These are phyloP conservation scores for Boletus huronensis DNA, from an alignment of 768 basidiomycete genomes.

Conservation along the genomic window DNA sequence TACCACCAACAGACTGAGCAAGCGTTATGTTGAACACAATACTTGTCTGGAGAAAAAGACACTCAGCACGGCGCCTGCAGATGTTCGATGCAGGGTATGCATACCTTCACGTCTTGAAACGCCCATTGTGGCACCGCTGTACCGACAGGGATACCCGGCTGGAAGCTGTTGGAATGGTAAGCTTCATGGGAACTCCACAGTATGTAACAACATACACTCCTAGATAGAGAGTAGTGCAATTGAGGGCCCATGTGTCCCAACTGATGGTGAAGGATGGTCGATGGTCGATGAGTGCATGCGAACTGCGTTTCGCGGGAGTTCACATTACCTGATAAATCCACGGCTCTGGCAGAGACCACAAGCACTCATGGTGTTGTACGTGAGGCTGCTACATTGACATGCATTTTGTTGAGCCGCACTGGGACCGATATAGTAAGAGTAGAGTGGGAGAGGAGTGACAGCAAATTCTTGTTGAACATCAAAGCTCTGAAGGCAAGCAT, in stretches of 20 bases:
- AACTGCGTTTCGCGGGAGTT: neutral
- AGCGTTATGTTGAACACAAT: neutral
- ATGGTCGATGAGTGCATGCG: neutral
- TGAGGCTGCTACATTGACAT: constrained; percentile 53
- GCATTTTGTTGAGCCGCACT: constrained; percentile 22
- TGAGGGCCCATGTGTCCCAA: neutral
- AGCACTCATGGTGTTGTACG: neutral
- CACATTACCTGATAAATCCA: neutral
- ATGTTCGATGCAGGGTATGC: constrained; percentile 11
- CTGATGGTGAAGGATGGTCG: too few species aligned
- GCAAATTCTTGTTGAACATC: constrained; percentile 31
- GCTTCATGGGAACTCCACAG: neutral
- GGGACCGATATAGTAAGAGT: constrained; percentile 33
- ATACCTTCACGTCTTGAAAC: constrained; percentile 49
- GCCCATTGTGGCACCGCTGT: constrained; percentile 60
- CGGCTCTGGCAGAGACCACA: neutral
- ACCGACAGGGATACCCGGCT: constrained; percentile 15
- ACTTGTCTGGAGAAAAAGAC: neutral
- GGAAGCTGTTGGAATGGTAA: neutral
- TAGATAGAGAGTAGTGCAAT: neutral
- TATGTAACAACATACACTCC: neutral
- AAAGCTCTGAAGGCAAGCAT: constrained; percentile 5
- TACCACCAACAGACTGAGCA: neutral
- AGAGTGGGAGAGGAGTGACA: constrained; percentile 37
- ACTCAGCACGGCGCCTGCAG: neutral